Percentiles rank a stretch among this genome's conserved stretches.
Evolutionary conservation across 2,329 filamentous ascomycete genomes (phyloP).

Genomic region (Chaetomiaceae sp.): DNA sequence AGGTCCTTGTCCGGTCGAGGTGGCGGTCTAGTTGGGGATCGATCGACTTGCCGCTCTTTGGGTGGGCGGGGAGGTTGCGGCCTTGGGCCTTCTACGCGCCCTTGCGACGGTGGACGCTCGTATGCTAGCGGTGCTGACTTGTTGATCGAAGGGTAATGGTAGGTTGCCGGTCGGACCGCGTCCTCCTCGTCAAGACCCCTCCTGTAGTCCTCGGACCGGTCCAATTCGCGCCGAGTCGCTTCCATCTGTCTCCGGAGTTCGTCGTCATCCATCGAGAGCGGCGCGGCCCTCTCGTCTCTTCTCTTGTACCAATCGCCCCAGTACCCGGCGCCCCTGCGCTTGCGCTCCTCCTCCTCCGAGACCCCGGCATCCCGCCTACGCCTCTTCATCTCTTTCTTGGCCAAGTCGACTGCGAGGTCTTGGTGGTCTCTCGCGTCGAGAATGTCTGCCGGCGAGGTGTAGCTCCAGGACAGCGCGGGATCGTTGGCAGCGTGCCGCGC

Average conservation of each 20-base stretch:
- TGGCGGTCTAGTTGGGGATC: constrained; percentile 21
- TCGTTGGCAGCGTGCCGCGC: constrained; percentile 52
- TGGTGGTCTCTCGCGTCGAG: constrained; percentile 67
- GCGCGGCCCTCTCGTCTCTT: not conserved
- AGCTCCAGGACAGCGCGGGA: constrained; percentile 50
- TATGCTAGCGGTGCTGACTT: constrained; percentile 48
- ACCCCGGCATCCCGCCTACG: constrained; percentile 60
- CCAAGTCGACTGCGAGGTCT: constrained; percentile 72
- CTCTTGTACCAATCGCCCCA: constrained; percentile 40
- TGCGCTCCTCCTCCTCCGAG: constrained; percentile 52
- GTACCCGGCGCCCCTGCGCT: constrained; percentile 44
- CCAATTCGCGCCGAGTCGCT: constrained; percentile 44
- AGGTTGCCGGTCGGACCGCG: constrained; percentile 31
- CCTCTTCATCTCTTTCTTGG: constrained; percentile 65
- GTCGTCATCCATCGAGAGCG: constrained; percentile 36
- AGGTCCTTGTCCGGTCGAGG: constrained; percentile 31
- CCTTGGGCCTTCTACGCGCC: constrained; percentile 16
- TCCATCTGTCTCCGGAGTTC: constrained; percentile 51
- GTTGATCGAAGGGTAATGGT: constrained; percentile 55
- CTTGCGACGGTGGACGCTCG: constrained; percentile 33
- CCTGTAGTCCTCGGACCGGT: constrained; percentile 32
- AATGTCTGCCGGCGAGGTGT: constrained; percentile 45
- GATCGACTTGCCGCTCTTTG: constrained; percentile 28
- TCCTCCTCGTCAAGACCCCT: constrained; percentile 21
- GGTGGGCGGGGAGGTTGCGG: constrained; percentile 34